phyloP scores from a whole-genome alignment of 225 moss, liverwort and hornwort genomes.

The Pseudoscleropodium purum region DNA sequence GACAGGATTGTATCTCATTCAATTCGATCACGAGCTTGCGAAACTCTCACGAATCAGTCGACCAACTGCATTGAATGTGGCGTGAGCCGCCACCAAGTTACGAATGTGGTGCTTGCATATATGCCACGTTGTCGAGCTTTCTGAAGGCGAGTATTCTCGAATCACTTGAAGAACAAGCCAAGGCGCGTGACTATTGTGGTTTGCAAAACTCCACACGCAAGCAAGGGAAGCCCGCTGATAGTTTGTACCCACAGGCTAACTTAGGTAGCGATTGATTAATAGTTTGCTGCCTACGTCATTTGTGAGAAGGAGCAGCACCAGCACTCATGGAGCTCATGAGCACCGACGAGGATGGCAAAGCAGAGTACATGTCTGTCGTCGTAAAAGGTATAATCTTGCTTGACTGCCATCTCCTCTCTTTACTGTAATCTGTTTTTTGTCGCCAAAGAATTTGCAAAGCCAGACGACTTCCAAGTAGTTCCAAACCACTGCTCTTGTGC shows the following conservation, averaged over 20 bases:
- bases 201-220: neutral
- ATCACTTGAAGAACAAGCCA: neutral
- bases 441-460: neutral
- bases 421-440: neutral
- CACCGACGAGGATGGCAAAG: slow-evolving; percentile 57
- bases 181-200: neutral
- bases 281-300: neutral
- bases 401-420: neutral
- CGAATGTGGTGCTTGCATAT: neutral
- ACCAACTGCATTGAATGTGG: neutral
- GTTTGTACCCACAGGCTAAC: neutral
- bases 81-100: neutral
- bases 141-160: neutral
- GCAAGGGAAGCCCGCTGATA: neutral
- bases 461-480: neutral
- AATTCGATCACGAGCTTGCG: neutral
- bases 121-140: neutral
- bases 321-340: slow-evolving; percentile 42
- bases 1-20: neutral
- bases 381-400: slow-evolving; percentile 45
- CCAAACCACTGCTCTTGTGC: neutral
- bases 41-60: neutral
- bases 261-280: neutral
- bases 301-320: neutral
- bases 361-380: slow-evolving; percentile 56